Conservation (phyloP, 805 yeast species). For the Candida sonorensis region DNA sequence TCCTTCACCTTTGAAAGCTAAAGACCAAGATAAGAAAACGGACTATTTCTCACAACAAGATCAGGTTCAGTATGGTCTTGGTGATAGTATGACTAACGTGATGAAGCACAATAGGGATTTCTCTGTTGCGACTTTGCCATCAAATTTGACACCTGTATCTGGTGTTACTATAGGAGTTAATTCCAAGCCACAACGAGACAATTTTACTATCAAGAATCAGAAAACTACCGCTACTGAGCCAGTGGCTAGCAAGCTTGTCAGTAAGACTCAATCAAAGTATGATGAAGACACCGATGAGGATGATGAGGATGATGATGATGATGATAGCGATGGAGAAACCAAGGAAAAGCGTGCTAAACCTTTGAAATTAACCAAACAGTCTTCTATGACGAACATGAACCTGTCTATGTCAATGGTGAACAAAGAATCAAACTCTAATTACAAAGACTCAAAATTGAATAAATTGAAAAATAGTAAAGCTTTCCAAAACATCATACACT, state of each 20-base stretch:
- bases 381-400: not conserved
- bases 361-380: slow-evolving; percentile 1
- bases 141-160: slow-evolving; percentile 16
- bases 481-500: slow-evolving; percentile 20
- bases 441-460: slow-evolving; percentile 15
- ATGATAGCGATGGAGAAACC: not conserved
- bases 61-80: too few species aligned
- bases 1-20: slow-evolving; percentile 36
- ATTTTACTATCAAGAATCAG: too few species aligned
- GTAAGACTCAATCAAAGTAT: not conserved
- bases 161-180: slow-evolving; percentile 13
- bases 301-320: slow-evolving; percentile 2
- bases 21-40: not conserved
- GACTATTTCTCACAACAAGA: too few species aligned
- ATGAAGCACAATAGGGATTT: slow-evolving; percentile 3
- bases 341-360: not conserved
- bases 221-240: too few species aligned
- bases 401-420: not conserved
- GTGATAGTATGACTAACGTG: not conserved
- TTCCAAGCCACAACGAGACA: slow-evolving; percentile 1
- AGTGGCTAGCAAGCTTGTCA: too few species aligned
- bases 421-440: too few species aligned
- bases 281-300: not conserved
- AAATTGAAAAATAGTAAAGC: slow-evolving; percentile 20
- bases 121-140: slow-evolving; percentile 12